Conservation (phyloP, 202 grass and related monocot species). For the Setaria viridis region DNA sequence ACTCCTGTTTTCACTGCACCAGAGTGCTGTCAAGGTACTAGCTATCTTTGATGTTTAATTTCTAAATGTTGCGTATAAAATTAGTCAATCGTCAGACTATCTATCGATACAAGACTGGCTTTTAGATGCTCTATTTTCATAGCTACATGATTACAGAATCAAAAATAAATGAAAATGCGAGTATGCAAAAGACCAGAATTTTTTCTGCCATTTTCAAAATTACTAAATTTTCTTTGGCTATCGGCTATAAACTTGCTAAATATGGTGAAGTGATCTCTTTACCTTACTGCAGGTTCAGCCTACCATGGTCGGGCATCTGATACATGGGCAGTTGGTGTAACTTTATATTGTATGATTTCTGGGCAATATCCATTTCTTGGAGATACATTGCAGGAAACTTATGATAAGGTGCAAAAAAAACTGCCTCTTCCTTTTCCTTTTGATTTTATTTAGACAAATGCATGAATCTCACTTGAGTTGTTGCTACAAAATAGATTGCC, state of each 20-base stretch:
- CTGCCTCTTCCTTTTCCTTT: not conserved
- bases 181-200: not conserved
- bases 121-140: not conserved
- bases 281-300: constrained; percentile 57
- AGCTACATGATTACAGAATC: constrained; percentile 32
- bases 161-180: constrained; percentile 19
- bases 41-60: constrained; percentile 20
- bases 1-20: constrained; percentile 95
- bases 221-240: constrained; percentile 14
- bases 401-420: constrained; percentile 67
- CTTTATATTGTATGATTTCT: constrained; percentile 89
- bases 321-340: constrained; percentile 92
- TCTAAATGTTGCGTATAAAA: not conserved
- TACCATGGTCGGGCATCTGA: constrained; percentile 82
- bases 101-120: constrained; percentile 11
- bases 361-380: constrained; percentile 90
- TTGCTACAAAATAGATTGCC: constrained; percentile 58
- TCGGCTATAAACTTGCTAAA: constrained; percentile 23
- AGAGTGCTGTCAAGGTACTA: constrained; percentile 75
- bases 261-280: not conserved
- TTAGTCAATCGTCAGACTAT: not conserved
- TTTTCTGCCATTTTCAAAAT: not conserved
- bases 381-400: constrained; percentile 82
- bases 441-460: not conserved
- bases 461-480: constrained; percentile 20